These are phyloP conservation scores for Ligustrum vulgare DNA, from an alignment of 257 asterid genomes.

Conservation along the genomic window DNA sequence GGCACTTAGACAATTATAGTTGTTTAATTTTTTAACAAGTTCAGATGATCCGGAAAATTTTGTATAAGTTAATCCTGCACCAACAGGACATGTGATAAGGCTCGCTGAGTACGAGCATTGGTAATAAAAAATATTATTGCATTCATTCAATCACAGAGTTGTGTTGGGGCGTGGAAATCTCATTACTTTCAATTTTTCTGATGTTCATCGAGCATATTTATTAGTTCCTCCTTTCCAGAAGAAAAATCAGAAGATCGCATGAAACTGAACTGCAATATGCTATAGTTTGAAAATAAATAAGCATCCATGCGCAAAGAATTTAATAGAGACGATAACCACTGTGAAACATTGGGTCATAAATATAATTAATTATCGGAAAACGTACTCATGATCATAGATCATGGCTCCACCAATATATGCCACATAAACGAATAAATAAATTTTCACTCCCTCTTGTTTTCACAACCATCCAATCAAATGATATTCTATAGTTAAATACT, in stretches of 20 bases:
- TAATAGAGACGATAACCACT: too few species aligned
- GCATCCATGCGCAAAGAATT: neutral
- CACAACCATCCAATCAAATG: slow-evolving; percentile 10
- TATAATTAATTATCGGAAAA: neutral
- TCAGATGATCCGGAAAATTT: too few species aligned
- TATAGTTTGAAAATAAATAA: neutral
- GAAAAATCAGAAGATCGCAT: neutral
- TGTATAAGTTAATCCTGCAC: neutral
- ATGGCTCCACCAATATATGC: neutral
- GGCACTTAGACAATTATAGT: too few species aligned
- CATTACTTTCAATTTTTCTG: neutral
- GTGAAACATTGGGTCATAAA: neutral
- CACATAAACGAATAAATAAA: slow-evolving; percentile 8
- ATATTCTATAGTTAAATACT: neutral
- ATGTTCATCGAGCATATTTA: neutral
- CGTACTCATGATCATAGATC: neutral
- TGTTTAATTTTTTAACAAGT: too few species aligned
- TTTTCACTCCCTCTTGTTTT: neutral
- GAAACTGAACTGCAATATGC: neutral
- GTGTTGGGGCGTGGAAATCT: neutral
- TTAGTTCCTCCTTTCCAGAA: neutral
- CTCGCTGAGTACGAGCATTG: neutral
- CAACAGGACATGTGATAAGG: neutral
- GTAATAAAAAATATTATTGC: neutral
- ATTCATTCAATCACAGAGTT: neutral